Evolutionary conservation across 1,284 basidiomycete genomes (phyloP), one percentile per base, ranked within the genome.

Genomic region (Naganishia sp.): DNA sequence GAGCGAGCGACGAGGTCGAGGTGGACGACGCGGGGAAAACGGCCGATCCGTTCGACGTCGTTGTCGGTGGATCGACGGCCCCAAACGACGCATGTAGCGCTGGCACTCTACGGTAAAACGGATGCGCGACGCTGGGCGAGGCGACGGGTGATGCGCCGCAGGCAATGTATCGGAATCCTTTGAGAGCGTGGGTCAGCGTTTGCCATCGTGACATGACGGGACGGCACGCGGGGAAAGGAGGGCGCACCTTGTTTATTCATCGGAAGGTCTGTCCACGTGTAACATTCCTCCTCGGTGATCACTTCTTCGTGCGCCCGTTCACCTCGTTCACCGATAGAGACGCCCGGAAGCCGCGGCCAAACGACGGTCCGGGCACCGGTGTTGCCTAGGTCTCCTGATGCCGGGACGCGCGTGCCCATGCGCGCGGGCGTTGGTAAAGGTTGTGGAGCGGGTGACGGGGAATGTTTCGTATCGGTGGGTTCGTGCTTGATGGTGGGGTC

Each of bases 91-190:
- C 32, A 54, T 31, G 46, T 28, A 55, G 13, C 28, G 49, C 61
- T n/a, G 61, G 75, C 18, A 79, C 72, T 11, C 77, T 72, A 57
- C 79, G 72, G 71, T 77, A 75, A 71, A 80, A 80, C 1, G 77
- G 77, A 41, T 68, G 70, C 0, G 70, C 41, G 2, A 74, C 70
- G 2, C 68, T 65, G 2, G 76, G 76, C 0, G 78, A 78, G 1
- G 68, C 58, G n/a, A 65, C 72, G 0, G 65, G 60, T n/a, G 51
- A 50, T n/a, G 65, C 57, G 15, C 65, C 65, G 69, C 82, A 83
- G 0, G 81, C 74, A 2, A 74, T 69, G 70, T 83, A 83, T 31
- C 81, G 76, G 69, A 76, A 83, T 17, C 74, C 76, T 74, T 28
- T 28, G 28, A 2, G 28, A 2, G 28, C 28, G 28, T 28, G 2